Evolutionary conservation across 73 alveolate species (phyloP).

Genomic region (Effrenium voratum): DNA sequence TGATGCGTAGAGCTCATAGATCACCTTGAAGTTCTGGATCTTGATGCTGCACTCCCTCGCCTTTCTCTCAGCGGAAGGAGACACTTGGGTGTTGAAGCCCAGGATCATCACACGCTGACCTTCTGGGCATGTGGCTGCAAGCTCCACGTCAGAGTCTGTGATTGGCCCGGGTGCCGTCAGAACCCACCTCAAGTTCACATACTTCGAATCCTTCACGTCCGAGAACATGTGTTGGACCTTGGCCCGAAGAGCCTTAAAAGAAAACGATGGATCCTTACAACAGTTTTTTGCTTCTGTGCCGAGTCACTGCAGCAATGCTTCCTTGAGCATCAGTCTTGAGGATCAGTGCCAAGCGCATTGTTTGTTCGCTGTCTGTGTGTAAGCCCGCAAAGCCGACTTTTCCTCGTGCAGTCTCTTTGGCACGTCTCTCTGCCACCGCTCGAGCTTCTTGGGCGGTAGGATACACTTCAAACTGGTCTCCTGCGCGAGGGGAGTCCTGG

Average conservation of each 20-base stretch:
- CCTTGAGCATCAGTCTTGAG: slow-evolving; percentile 77
- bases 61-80: slow-evolving; percentile 27
- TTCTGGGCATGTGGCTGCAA: slow-evolving; percentile 82
- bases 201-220: slow-evolving; percentile 68
- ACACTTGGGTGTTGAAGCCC: slow-evolving; percentile 72
- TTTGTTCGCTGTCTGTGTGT: slow-evolving; percentile 33
- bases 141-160: slow-evolving; percentile 77
- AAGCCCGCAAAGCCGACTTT: slow-evolving; percentile 53
- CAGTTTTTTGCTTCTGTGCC: no score
- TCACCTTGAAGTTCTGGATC: slow-evolving; percentile 83
- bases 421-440: slow-evolving; percentile 56
- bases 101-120: slow-evolving; percentile 83
- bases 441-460: slow-evolving; percentile 66
- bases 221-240: slow-evolving; percentile 58
- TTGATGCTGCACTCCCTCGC: slow-evolving; percentile 76
- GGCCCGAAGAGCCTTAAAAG: background rate
- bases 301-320: slow-evolving; percentile 67
- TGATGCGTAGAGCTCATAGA: slow-evolving; percentile 37
- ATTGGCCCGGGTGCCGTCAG: slow-evolving; percentile 69
- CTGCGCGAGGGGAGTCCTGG: slow-evolving; percentile 56
- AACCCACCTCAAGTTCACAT: slow-evolving; percentile 51
- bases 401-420: slow-evolving; percentile 15
- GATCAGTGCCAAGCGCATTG: slow-evolving; percentile 60
- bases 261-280: background rate
- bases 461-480: slow-evolving; percentile 77